Evolutionary conservation across 1,284 basidiomycete genomes (phyloP).

Genomic region (Schizophyllum amplum): DNA sequence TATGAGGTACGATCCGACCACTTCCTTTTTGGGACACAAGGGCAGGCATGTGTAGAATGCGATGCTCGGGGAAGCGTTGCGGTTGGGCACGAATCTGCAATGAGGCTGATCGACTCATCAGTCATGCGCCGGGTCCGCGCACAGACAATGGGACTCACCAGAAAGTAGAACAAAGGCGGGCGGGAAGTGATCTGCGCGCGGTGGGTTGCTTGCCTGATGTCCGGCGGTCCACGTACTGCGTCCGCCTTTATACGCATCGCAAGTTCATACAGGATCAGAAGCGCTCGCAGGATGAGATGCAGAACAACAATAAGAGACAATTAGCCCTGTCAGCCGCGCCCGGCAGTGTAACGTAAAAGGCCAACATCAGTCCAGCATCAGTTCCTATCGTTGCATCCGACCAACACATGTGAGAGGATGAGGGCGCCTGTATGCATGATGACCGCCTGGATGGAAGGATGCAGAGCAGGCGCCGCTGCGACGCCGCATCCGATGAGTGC

Average conservation of each 20-base stretch:
- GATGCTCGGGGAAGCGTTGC: background rate
- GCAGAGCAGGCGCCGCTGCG: background rate
- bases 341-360: background rate
- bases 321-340: background rate
- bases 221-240: background rate
- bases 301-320: background rate
- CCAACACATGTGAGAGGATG: background rate
- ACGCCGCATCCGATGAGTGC: background rate
- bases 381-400: background rate
- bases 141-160: background rate
- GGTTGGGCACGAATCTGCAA: background rate
- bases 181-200: background rate
- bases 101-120: background rate
- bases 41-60: background rate
- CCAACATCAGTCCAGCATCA: too few species aligned
- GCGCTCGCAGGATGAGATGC: background rate
- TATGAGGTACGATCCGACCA: background rate
- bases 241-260: background rate
- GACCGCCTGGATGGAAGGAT: background rate
- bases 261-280: background rate
- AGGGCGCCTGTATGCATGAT: background rate
- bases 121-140: background rate
- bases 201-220: background rate
- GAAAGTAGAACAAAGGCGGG: background rate
- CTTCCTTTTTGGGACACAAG: background rate